Percentiles rank a stretch among this genome's conserved stretches.
phyloP scores from a whole-genome alignment of 2,329 filamentous ascomycete species.

The Gnomoniopsis smithogilvyi region DNA sequence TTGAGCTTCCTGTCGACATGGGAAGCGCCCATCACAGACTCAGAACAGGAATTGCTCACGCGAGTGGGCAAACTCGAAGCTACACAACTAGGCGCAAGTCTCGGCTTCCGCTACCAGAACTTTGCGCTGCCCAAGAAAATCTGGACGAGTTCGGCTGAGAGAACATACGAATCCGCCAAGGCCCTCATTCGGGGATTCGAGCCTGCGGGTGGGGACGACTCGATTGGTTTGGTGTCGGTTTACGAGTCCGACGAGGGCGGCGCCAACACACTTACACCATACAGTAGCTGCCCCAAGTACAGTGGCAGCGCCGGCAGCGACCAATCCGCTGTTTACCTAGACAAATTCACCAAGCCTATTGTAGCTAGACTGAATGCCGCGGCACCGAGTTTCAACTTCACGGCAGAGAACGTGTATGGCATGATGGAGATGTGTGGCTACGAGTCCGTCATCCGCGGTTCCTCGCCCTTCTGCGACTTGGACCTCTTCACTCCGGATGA shows the following conservation, averaged over 20 bases:
- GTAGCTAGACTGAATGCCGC: slow-evolving; percentile 51
- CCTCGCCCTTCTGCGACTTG: slow-evolving; percentile 58
- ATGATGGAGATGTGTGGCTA: slow-evolving; percentile 67
- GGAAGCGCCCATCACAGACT: slow-evolving; percentile 53
- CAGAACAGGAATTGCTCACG: slow-evolving; percentile 58
- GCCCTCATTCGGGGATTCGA: slow-evolving; percentile 57
- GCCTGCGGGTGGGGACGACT: slow-evolving; percentile 39
- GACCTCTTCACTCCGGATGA: slow-evolving; percentile 58
- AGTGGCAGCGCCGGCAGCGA: slow-evolving; percentile 54
- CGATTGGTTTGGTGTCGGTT: slow-evolving; percentile 52
- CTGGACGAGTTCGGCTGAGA: slow-evolving; percentile 62
- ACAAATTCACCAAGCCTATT: slow-evolving; percentile 59
- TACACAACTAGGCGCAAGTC: slow-evolving; percentile 53
- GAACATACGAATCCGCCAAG: slow-evolving; percentile 56
- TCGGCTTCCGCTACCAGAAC: slow-evolving; percentile 56
- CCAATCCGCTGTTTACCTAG: slow-evolving; percentile 46
- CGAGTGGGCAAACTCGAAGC: slow-evolving; percentile 59
- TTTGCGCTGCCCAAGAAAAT: slow-evolving; percentile 51
- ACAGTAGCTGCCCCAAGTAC: slow-evolving; percentile 63
- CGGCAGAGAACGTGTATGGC: slow-evolving; percentile 57
- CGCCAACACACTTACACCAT: slow-evolving; percentile 60
- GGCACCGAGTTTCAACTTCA: slow-evolving; percentile 61
- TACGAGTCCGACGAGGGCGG: slow-evolving; percentile 55
- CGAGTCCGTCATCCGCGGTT: slow-evolving; percentile 60
- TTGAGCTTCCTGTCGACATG: slow-evolving; percentile 56